Base-by-base conservation (phyloP, 1,284 basidiomycete genomes). In the Flammula alnicola region DNA sequence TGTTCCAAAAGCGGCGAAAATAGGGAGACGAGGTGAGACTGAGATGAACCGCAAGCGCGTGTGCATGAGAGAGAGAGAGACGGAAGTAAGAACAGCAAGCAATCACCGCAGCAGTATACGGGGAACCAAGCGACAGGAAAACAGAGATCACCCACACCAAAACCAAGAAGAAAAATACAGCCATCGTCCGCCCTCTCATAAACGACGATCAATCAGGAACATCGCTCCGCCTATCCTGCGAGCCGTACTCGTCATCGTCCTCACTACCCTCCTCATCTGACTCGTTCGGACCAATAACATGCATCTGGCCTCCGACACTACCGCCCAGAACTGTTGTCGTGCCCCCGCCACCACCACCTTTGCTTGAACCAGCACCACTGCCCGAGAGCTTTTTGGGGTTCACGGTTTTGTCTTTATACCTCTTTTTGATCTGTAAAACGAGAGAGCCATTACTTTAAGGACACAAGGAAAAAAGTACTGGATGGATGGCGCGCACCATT, bases 401-500 rank as follows among this genome's bases (percentile, higher is more conserved):
- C 20, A 36, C 27, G 11, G 49, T 29, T 42, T 61, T 62, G 27
- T 57, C 56, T 35, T 59, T 59, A 41, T 67, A 66, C n/a, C 74
- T 66, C 55, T 74, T 76, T 58, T 76, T 76, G 46, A 76, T 71
- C 73, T 75, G 44, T 14, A 23, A 50, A 36, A 43, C 43, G 47
- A 51, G 51, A 46, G n/a, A n/a, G n/a, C n/a, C n/a, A 29, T 38
- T 27, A 51, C 26, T 39, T 16, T 27, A 33, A 43, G 32, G 25
- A 19, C 14, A 26, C 22, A 42, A 53, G 25, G 31, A 48, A 52
- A 36, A 47, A 29, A 55, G 29, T 38, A 30, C 25, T 37, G 17
- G 44, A 51, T 42, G 45, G 38, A 45, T 30, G 16, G 16, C n/a
- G 67, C 81, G 57, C 61, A 87, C 84, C 63, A 88, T 71, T 68